Evolutionary conservation across 202 grass and related monocot genomes (phyloP), one percentile per base, ranked within the genome.

Genomic region (Schoenoplectus triqueter): DNA sequence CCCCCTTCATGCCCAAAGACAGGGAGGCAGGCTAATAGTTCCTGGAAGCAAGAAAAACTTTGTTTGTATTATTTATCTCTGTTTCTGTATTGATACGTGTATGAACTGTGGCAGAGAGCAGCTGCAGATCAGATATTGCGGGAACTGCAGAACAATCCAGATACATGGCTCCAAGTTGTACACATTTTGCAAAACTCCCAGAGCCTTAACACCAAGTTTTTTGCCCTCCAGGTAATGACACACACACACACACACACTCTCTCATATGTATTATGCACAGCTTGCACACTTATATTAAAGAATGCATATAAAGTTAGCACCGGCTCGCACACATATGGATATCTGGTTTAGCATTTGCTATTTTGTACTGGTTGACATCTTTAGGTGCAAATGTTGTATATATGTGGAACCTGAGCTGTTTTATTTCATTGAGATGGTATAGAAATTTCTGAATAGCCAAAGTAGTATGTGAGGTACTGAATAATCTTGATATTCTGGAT

Each of bases 191-290:
- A 96, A 79, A 94, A 99, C 73, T 96, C 96, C 1, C 93, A 96
- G 75, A 94, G 92, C 85, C 83, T 99, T 66, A 99, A 99, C 87
- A 96, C 96, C 76, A 99, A 99, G 63, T 99, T 99, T 84, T 99
- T 96, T 83, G 93, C 93, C n/a, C 91, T 99, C 22, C 96, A 99
- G 90, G 96, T 99, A 90, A 92, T 88, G 31, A 31, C 31, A 31
- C 31, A 31, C 31, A 31, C 31, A 31, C 0, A 31, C 31, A 31
- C 31, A 31, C 80, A 39, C 15, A 56, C 56, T 13, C 54, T 63
- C 57, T 63, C 66, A 45, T 45, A 69, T 45, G 66, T 45, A 69
- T 44, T 44, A 44, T 69, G 52, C 71, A 74, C 46, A 11, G 21
- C 9, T 74, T 47, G 10, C 10, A 54, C 20, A 73, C 17, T 50